Evolutionary conservation across 352 stramenopile species (phyloP).

Genomic region (Phytophthora cactorum): DNA sequence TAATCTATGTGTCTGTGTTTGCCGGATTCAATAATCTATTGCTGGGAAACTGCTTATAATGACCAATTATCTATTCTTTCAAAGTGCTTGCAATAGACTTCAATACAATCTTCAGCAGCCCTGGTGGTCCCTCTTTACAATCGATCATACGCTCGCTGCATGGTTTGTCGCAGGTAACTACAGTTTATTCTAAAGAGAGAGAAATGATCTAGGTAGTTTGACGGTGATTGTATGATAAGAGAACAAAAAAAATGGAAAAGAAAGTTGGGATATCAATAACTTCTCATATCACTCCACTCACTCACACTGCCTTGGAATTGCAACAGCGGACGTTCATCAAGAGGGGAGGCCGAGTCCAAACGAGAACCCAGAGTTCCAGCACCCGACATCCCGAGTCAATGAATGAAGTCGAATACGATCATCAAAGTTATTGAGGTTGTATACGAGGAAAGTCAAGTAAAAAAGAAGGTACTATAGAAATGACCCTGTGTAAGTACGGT

Average conservation of each 20-base stretch:
- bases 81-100: too few species aligned
- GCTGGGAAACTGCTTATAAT: too few species aligned
- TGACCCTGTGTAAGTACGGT: slow-evolving; percentile 4
- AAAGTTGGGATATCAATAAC: background rate
- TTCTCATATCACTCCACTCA: slow-evolving; percentile 5
- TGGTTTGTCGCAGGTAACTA: too few species aligned
- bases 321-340: slow-evolving; percentile 3
- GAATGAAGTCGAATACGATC: slow-evolving; percentile 4
- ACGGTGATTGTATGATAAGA: background rate
- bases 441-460: slow-evolving; percentile 1
- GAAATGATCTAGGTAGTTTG: too few species aligned
- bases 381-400: slow-evolving; percentile 3
- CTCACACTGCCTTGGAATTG: slow-evolving; percentile 3
- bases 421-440: slow-evolving; percentile 2
- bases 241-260: background rate
- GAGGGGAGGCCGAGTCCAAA: background rate
- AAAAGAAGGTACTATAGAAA: slow-evolving; percentile 5
- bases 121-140: too few species aligned
- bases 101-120: too few species aligned
- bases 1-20: too few species aligned
- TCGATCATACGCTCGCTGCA: too few species aligned
- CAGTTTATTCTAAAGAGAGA: too few species aligned
- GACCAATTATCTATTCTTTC: too few species aligned
- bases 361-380: background rate
- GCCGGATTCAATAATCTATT: too few species aligned